Evolutionary conservation across 805 yeast genomes (phyloP).

Genomic region (Candida takata): DNA sequence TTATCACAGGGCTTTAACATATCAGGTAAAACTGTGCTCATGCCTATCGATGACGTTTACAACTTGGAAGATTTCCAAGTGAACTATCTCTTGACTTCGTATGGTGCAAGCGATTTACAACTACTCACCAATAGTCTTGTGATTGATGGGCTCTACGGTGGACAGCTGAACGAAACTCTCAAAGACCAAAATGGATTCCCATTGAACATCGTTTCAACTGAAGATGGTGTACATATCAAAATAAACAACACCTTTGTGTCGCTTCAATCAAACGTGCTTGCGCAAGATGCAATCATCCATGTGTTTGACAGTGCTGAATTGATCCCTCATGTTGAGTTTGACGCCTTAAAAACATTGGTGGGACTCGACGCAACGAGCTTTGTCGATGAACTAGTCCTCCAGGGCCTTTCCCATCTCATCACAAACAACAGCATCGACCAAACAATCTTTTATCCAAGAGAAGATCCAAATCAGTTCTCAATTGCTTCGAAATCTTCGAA

Average conservation of each 20-base stretch:
- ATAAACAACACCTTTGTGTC: constrained; percentile 31
- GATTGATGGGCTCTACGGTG: constrained; percentile 39
- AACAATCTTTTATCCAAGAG: constrained; percentile 52
- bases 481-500: constrained; percentile 29
- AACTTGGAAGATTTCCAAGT: constrained; percentile 38
- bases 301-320: constrained; percentile 31
- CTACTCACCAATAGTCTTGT: constrained; percentile 28
- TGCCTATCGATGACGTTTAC: constrained; percentile 37
- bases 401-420: constrained; percentile 48
- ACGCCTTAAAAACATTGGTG: constrained; percentile 49
- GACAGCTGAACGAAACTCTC: constrained; percentile 21
- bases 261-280: constrained; percentile 32
- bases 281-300: constrained; percentile 45
- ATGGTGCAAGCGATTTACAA: constrained; percentile 26
- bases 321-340: constrained; percentile 29
- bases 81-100: constrained; percentile 32
- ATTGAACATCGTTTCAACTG: constrained; percentile 17
- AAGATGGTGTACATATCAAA: constrained; percentile 28
- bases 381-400: constrained; percentile 62
- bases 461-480: constrained; percentile 19
- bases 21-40: constrained; percentile 34
- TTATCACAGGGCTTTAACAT: constrained; percentile 7
- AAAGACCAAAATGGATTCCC: constrained; percentile 24
- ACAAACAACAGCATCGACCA: constrained; percentile 44
- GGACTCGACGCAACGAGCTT: constrained; percentile 55